Percentiles rank a stretch among this genome's conserved stretches.
phyloP scores from a whole-genome alignment of 306 rosid genomes.

The Ormosia semicastrata region DNA sequence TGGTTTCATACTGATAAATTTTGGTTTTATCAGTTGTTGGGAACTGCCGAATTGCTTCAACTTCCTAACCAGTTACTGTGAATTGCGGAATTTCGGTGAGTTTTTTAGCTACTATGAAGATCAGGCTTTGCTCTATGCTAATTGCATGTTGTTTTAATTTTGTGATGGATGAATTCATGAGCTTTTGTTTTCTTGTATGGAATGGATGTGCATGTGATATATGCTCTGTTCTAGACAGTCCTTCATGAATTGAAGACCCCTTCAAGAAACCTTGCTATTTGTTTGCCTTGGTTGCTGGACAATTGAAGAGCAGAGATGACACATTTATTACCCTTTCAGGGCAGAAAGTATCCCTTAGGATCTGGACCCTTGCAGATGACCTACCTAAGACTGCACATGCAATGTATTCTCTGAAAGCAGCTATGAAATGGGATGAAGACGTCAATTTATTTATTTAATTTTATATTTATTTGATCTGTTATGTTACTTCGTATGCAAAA shows the following conservation, averaged over 20 bases:
- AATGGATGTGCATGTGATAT: too few species aligned
- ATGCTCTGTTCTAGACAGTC: too few species aligned
- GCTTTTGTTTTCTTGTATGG: too few species aligned
- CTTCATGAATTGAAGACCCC: slow-evolving; percentile 55
- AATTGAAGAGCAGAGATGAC: slow-evolving; percentile 86
- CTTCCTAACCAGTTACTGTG: too few species aligned
- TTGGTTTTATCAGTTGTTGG: too few species aligned
- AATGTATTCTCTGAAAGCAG: slow-evolving; percentile 90
- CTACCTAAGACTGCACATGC: slow-evolving; percentile 93
- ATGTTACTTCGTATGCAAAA: not conserved
- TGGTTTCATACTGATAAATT: too few species aligned
- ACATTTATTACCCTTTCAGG: slow-evolving; percentile 71
- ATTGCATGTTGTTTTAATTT: too few species aligned
- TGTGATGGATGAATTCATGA: too few species aligned
- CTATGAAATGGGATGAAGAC: slow-evolving; percentile 99
- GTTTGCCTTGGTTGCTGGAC: slow-evolving; percentile 99
- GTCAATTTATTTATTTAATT: slow-evolving; percentile 46
- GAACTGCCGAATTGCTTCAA: too few species aligned
- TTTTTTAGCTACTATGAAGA: too few species aligned
- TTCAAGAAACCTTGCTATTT: slow-evolving; percentile 96
- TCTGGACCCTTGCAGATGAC: slow-evolving; percentile 92
- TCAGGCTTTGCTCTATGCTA: too few species aligned
- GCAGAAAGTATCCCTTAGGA: slow-evolving; percentile 75
- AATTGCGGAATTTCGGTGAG: too few species aligned
- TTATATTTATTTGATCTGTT: slow-evolving; percentile 16